Evolutionary conservation across 768 basidiomycete species (phyloP), one percentile per base, ranked within the genome.

Genomic region (Ramaria sp.): DNA sequence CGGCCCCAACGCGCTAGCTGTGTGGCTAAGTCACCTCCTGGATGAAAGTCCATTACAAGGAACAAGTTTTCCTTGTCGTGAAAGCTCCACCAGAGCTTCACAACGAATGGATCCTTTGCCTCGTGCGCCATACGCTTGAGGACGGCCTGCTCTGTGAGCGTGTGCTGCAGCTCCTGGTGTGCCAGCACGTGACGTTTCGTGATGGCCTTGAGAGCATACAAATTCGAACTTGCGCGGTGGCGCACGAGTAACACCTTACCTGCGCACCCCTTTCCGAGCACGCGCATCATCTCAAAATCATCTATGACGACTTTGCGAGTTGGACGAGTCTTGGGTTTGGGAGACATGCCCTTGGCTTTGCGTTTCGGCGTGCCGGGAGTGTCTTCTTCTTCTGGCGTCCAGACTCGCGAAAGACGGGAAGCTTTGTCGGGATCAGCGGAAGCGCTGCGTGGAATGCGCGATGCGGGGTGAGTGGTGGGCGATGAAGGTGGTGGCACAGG

Each of bases 41-140:
- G 88, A 63, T 95, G 92, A 71, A 94, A 95, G 69, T 96, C 92
- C 87, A 99, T 94, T 42, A 97, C 91, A 64, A 99, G 79, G 71
- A 94, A 98, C 58, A 98, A 70, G 65, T 96, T 95, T 67, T 97
- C 92, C 70, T 88, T 88, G 70, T 98, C 94, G 69, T 97, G 94
- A 72, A 98, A 99, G 69, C 88, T 88, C 86, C 89, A 94, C 82
- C 91, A 89, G 16, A 99, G 78, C 67, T 86, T 90, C 57, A 97
- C 91, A 50, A 98, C 88, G 66, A 98, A 99, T 10, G 92, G 92
- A 65, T 97, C 92, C 61, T 79, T 77, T 56, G 82, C 79, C 61
- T 86, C 82, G 48, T 61, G 55, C 0, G 92, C 88, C 86, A 97
- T 94, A 41, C 89, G 77, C 70, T 89, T 93, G 64, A 99, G 70